Base-by-base conservation (phyloP, 257 asterid species). In the Scutellaria galericulata region DNA sequence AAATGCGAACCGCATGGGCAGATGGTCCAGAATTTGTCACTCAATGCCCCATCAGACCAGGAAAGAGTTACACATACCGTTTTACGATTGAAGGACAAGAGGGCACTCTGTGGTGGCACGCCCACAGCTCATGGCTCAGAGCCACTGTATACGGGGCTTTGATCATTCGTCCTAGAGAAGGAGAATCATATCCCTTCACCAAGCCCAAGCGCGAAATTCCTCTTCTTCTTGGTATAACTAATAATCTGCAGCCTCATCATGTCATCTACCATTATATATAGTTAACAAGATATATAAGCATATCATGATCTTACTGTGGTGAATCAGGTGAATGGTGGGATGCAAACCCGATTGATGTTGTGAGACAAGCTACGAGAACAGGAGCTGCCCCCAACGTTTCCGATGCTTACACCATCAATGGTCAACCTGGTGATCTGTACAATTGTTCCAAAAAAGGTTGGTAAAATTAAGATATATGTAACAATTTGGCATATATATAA, bases 81-180 rank as follows among this genome's bases (percentile, higher is more conserved):
- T 92, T 92, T 71, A 86, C 91, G 0, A 90, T 92, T 41, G 84
- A 86, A 80, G 98, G 91, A n/a, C 98, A 92, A 37, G 96, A 88
- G 83, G 98, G 98, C 27, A 92, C 98, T 1, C 87, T 92, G 0
- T 92, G 98, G 98, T 92, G 98, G 98, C 98, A 92, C 61, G 98
- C 98, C 37, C 98, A 92, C 73, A 92, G 98, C 78, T 92, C 98
- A 1, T 92, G 98, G 98, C 92, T 92, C 63, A 78, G 98, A 57
- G 98, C 98, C 73, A 92, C 97, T 0, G 96, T 90, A 62, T 92
- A 92, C 13, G 98, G 98, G 3, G 98, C 90, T 39, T 14, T 92
- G 4, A 70, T 92, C 74, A 86, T 92, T 64, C 93, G 75, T 50
- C 98, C 98, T 7, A 86, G 61, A 68, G 76, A 73, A 55, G 97